Conservation (phyloP, 2,329 filamentous ascomycete genomes). For the Fusarium sp. region DNA sequence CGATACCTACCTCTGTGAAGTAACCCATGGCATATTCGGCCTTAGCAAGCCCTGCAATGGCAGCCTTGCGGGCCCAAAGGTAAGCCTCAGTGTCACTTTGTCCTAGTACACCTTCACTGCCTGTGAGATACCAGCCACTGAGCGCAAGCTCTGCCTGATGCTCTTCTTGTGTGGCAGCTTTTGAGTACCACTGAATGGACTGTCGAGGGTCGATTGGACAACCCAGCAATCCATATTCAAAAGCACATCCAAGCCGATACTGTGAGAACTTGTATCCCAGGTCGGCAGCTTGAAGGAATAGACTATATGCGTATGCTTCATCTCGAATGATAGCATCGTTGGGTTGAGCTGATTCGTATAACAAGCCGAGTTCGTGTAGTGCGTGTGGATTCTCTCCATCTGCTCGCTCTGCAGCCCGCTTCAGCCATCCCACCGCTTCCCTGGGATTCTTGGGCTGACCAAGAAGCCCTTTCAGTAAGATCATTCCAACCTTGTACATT, state of each 20-base stretch:
- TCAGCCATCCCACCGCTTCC: conserved; percentile 92
- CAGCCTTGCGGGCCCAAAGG: conserved; percentile 95
- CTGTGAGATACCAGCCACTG: conserved; percentile 95
- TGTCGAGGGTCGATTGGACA: conserved; percentile 83
- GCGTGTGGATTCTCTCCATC: conserved; percentile 94
- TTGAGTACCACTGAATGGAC: conserved; percentile 94
- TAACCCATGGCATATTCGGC: conserved; percentile 98
- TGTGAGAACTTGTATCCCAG: conserved; percentile 96
- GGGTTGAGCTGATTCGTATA: conserved; percentile 70
- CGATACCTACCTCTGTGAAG: conserved; percentile 95
- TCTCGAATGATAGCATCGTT: conserved; percentile 83
- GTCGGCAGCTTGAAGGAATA: conserved; percentile 87
- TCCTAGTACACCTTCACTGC: conserved; percentile 83
- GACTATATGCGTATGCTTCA: conserved; percentile 78
- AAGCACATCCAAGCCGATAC: conserved; percentile 86
- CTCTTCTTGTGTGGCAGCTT: conserved; percentile 90
- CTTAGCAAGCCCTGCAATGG: conserved; percentile 86
- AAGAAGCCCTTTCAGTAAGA: conserved; percentile 90
- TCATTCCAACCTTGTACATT: conserved; percentile 99
- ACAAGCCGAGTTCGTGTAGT: conserved; percentile 82
- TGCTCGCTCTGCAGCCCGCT: conserved; percentile 88
- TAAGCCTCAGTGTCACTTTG: conserved; percentile 97
- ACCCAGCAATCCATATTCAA: conserved; percentile 87
- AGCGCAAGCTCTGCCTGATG: conserved; percentile 89
- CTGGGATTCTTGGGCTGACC: conserved; percentile 83